Conservation (phyloP, 352 stramenopile genomes). For the Peronospora belbahrii region DNA sequence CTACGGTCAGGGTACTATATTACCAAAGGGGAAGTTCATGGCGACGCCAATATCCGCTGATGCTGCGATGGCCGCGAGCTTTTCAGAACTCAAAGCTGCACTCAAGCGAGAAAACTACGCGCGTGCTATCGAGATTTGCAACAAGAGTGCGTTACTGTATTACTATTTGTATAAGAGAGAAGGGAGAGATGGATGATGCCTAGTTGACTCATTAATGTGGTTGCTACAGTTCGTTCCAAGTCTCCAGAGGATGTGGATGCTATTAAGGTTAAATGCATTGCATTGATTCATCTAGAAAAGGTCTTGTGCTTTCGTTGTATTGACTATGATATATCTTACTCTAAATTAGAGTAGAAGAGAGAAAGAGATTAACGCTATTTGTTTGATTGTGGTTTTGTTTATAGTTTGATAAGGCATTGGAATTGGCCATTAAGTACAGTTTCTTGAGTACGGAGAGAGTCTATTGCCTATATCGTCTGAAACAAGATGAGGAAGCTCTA, state of each 20-base stretch:
- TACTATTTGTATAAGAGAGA: too few species aligned
- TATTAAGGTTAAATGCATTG: constrained; percentile 77
- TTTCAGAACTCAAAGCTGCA: constrained; percentile 67
- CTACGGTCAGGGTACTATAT: too few species aligned
- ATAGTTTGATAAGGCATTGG: constrained; percentile 80
- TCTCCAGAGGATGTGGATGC: constrained; percentile 63
- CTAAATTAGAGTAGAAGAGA: not conserved
- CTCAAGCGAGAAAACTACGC: constrained; percentile 75
- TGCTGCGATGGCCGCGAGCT: constrained; percentile 35
- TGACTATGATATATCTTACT: too few species aligned
- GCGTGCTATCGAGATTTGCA: constrained; percentile 76
- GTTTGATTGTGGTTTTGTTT: not conserved
- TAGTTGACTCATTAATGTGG: constrained; percentile 7
- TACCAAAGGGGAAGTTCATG: constrained; percentile 5
- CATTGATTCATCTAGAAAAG: constrained; percentile 76
- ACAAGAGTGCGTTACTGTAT: constrained; percentile 83
- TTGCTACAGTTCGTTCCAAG: constrained; percentile 53
- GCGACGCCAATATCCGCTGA: too few species aligned
- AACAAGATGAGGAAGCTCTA: constrained; percentile 64
- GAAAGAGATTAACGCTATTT: not conserved
- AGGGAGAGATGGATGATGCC: not conserved
- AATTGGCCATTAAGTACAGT: constrained; percentile 63
- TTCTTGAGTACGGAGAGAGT: constrained; percentile 56
- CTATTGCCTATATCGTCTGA: constrained; percentile 79
- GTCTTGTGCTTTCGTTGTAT: constrained; percentile 17